Evolutionary conservation across 176 grass and related monocot species (phyloP).

Genomic region (Musa schizocarpa): DNA sequence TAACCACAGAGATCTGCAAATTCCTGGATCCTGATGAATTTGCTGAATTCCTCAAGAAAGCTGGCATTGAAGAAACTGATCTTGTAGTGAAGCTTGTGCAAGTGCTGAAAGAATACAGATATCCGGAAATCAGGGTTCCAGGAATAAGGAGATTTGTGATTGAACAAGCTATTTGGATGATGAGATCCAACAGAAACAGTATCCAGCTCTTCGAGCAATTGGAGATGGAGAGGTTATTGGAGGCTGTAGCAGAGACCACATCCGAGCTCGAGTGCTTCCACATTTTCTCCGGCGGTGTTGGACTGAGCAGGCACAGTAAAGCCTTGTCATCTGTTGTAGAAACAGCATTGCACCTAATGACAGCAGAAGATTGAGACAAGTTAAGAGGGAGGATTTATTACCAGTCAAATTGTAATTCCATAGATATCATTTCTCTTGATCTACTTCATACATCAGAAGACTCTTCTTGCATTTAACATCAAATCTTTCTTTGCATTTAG

Average conservation of each 20-base stretch:
- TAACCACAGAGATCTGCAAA: slow-evolving; percentile 24
- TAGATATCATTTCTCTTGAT: too few relatives aligned
- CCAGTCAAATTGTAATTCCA: too few relatives aligned
- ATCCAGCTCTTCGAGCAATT: slow-evolving; percentile 18
- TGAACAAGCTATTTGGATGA: slow-evolving; percentile 36
- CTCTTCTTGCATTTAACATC: too few relatives aligned
- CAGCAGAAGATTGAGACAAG: not conserved
- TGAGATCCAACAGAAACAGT: not conserved
- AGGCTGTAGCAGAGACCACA: slow-evolving; percentile 45
- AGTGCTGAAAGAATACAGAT: slow-evolving; percentile 27
- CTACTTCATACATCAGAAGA: too few relatives aligned
- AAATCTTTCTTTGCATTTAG: too few relatives aligned
- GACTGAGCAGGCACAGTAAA: slow-evolving; percentile 34
- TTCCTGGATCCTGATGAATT: slow-evolving; percentile 36
- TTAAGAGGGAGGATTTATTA: too few relatives aligned
- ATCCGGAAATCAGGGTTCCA: slow-evolving; percentile 43
- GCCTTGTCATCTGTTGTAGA: slow-evolving; percentile 35
- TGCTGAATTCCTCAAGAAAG: slow-evolving; percentile 6
- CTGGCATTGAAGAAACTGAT: not conserved
- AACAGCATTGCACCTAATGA: slow-evolving; percentile 28
- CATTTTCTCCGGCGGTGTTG: slow-evolving; percentile 58
- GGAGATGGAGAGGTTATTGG: slow-evolving; percentile 28
- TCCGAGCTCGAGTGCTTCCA: slow-evolving; percentile 68
- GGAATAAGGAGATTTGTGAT: slow-evolving; percentile 41
- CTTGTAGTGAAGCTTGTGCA: slow-evolving; percentile 24